Evolutionary conservation across 2,329 filamentous ascomycete species (phyloP), one percentile per base, ranked within the genome.

Genomic region (Penicillium sp.): DNA sequence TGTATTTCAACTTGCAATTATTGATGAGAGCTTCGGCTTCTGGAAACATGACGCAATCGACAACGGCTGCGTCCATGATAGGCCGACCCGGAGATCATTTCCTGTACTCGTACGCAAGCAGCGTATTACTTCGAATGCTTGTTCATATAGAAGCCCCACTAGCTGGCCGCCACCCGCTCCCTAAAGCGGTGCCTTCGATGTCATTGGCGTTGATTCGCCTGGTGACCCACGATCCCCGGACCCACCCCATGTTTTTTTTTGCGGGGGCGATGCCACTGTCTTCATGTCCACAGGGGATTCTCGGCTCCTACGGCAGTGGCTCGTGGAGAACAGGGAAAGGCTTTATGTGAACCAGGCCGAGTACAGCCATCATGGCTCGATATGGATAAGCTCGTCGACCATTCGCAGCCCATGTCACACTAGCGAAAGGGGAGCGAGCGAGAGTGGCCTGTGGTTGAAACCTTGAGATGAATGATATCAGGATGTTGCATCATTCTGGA

Each of bases 31-130:
- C 8, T 16, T n/a, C n/a, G 15, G n/a, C n/a, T 16, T 16, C 33
- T 36, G n/a, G 33, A 36, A 16, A 16, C 23, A 45, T 58, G 57
- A 60, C 46, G 51, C 59, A 50, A 53, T 50, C 13, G 34, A 49
- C 9, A 13, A 13, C 9, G 21, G 18, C 16, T 21, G 6, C 13
- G 15, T 36, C 10, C 42, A 31, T 51, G 52, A 56, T 58, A 52
- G 57, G 53, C 23, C 4, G 29, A 28, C 29, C 24, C 49, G 55
- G 13, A 21, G 47, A 57, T 53, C 54, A 21, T 42, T 52, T 56
- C 47, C 44, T 49, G 57, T 45, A 36, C 42, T 21, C 36, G 29
- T 7, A 4, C 15, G 23, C 23, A 15, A 12, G 10, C 18, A 39
- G 33, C 38, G 44, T 39, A 45, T 48, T 53, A 47, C 47, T 53